Conservation (phyloP, 768 basidiomycete species). For the Leccinum aurantiacum region DNA sequence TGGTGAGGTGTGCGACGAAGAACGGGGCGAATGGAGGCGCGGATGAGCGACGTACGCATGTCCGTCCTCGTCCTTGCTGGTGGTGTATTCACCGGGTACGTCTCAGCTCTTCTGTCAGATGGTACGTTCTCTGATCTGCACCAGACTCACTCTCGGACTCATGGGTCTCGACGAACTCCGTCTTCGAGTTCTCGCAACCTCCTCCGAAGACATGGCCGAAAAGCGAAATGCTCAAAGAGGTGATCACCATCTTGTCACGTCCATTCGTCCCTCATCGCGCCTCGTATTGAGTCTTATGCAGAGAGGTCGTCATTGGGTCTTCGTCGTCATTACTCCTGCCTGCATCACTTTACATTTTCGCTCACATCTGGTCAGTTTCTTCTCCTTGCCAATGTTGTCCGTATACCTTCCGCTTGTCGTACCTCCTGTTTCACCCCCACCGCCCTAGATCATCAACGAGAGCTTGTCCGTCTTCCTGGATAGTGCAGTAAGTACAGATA, state of each 20-base stretch:
- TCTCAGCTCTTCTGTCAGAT: background rate
- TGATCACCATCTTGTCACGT: slow-evolving; percentile 20
- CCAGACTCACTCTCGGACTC: slow-evolving; percentile 82
- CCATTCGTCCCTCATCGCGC: background rate
- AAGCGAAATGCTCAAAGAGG: slow-evolving; percentile 70
- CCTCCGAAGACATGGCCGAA: slow-evolving; percentile 40
- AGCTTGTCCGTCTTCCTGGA: slow-evolving; percentile 83
- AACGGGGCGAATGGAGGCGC: too few relatives aligned
- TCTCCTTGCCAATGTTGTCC: slow-evolving; percentile 82
- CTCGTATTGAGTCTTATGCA: slow-evolving; percentile 55
- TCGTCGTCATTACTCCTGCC: slow-evolving; percentile 58
- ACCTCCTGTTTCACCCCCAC: background rate
- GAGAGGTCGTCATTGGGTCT: slow-evolving; percentile 86
- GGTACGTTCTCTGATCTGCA: background rate
- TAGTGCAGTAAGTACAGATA: slow-evolving; percentile 47
- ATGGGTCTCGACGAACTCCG: slow-evolving; percentile 97
- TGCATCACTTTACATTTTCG: background rate
- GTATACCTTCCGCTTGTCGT: slow-evolving; percentile 26
- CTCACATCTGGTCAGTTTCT: slow-evolving; percentile 55
- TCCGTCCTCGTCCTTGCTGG: slow-evolving; percentile 72
- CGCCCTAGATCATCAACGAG: slow-evolving; percentile 71
- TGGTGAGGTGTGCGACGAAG: too few relatives aligned
- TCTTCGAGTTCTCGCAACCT: slow-evolving; percentile 55
- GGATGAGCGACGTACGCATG: too few relatives aligned
- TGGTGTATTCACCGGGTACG: slow-evolving; percentile 89